Evolutionary conservation across 2,329 filamentous ascomycete species (phyloP), one percentile per base, ranked within the genome.

Genomic region (Pseudogymnoascus sp.): DNA sequence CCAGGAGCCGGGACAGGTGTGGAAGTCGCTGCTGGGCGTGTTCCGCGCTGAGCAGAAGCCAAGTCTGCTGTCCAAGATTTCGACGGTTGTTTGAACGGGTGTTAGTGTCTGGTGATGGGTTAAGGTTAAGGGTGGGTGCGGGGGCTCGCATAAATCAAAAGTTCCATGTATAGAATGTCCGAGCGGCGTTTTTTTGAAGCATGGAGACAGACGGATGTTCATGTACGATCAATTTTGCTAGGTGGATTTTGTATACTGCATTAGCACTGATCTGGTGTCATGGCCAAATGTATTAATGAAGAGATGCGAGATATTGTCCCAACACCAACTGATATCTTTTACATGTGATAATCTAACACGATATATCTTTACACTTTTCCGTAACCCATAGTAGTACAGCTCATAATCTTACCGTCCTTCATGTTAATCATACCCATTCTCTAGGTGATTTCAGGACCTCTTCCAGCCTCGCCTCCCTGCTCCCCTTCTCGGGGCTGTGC

Each of bases 1-100:
- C 81, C 92, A 99, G 82, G 88, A 96, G 79, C 95, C 95, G 18
- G 90, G 91, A 58, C 88, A 93, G 77, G 95, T 99, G 66, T 99
- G 95, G 95, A 93, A 91, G 83, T 91, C 88, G 76, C 81, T 99
- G 76, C 81, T 97, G 66, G 85, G 87, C 72, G 88, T 97, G 71
- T 93, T 99, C 74, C 85, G 88, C 63, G 82, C 85, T 70, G 81
- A 87, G 68, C 81, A 83, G 74, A 78, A 68, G 61, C 63, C 62
- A 52, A 66, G 67, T 60, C 65, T 74, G 45, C 67, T 74, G 31
- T 71, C 69, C 69, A 74, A 71, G 67, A 72, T 74, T 60, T 73
- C 70, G 33, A 41, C 21, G 12, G 45, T 18, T 2, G 33, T 31
- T 37, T 37, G 35, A 59, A 31, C 35, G 40, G 25, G 37, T 31